Base-by-base conservation (phyloP, 495 filamentous ascomycete species). In the Podospora tetraspora region DNA sequence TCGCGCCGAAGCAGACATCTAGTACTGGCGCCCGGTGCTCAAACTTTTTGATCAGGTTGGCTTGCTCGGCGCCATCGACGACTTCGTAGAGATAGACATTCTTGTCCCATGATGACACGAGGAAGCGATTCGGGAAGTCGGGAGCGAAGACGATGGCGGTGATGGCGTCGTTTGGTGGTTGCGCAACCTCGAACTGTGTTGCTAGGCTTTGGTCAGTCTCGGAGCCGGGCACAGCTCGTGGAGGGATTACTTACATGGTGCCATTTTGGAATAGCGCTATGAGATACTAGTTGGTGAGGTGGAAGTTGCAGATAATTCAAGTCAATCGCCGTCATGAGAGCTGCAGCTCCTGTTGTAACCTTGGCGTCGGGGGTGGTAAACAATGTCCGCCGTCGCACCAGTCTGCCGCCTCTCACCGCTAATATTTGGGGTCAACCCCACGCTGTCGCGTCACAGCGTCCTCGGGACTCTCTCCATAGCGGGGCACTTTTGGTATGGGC, bases 41-140 rank as follows among this genome's bases (percentile, higher is more conserved):
- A 75, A 90, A 92, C 71, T 87, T 92, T 64, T 86, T 82, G 24
- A 93, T 74, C 23, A 96, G 84, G 16, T 69, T 75, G 11, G 85
- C 87, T 68, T 87, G 85, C 56, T 89, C 87, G 59, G 84, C 82
- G 69, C 85, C 83, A 34, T 70, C 68, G 67, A 71, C 68, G 21
- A 84, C 84, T 73, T 97, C 90, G 83, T 99, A 99, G 57, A 96
- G 86, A 78, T 97, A 96, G 25, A 96, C 88, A 77, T 91, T 85
- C 78, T 88, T 92, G 78, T 97, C 95, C 95, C 95, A 99, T 66
- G 94, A 99, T 11, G 94, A 91, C 73, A 93, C 93, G 30, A 96
- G 87, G 32, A 99, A 84, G 63, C 87, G 86, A 59, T 86, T 89
- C 13, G 89, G 83, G 25, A 85, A 81, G 60, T 77, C 73, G 57